These are phyloP conservation scores for Aspergillus japonicus DNA, from an alignment of 2,329 filamentous ascomycete genomes.

Conservation along the genomic window DNA sequence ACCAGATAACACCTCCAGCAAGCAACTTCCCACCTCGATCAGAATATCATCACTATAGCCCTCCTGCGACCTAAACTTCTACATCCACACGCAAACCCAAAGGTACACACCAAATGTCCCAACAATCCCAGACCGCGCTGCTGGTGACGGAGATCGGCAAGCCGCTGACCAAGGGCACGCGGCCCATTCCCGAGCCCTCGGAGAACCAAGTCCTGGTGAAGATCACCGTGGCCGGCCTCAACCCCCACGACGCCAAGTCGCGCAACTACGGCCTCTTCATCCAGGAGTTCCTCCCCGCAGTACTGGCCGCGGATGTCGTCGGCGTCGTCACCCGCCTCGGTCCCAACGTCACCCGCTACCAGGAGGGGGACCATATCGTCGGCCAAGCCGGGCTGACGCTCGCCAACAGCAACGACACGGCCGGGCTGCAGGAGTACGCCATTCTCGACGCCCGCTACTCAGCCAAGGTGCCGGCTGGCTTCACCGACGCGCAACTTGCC, in stretches of 20 bases:
- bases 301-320: not conserved
- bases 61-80: too few species aligned
- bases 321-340: not conserved
- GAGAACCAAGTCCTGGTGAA: constrained; percentile 39
- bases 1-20: too few species aligned
- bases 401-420: not conserved
- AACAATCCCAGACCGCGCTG: too few species aligned
- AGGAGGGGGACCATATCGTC: constrained; percentile 38
- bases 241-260: constrained; percentile 41
- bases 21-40: too few species aligned
- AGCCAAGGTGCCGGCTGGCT: constrained; percentile 34
- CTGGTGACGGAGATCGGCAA: not conserved
- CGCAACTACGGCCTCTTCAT: constrained; percentile 40
- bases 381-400: constrained; percentile 30
- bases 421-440: constrained; percentile 43
- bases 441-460: constrained; percentile 30
- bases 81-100: too few species aligned
- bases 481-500: constrained; percentile 39
- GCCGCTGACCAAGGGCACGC: not conserved
- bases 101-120: too few species aligned
- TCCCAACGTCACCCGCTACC: not conserved
- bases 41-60: too few species aligned
- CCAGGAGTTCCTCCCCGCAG: constrained; percentile 26
- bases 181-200: constrained; percentile 30
- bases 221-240: constrained; percentile 30